These are phyloP conservation scores for Ceratocystis eucalypticola DNA, from an alignment of 2,329 filamentous ascomycete genomes.

Conservation along the genomic window DNA sequence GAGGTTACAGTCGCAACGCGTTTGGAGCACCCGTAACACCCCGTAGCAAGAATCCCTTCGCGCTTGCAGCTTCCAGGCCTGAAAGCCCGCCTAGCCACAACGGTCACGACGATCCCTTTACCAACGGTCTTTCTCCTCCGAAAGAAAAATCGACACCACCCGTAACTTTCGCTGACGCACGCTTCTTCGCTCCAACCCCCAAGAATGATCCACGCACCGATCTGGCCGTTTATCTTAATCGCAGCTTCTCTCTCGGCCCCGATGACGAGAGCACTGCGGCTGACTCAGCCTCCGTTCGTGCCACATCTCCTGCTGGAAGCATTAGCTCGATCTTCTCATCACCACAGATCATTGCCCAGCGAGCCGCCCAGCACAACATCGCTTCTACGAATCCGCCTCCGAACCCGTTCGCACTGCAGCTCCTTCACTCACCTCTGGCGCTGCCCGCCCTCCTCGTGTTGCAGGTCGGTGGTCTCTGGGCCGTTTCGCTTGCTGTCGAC, in stretches of 20 bases:
- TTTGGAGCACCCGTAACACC: not conserved
- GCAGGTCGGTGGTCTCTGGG: slow-evolving; percentile 15
- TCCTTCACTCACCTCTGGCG: slow-evolving; percentile 17
- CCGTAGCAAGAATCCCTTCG: not conserved
- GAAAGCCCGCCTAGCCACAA: not conserved
- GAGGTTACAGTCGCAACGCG: not conserved
- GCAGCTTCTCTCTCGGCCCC: slow-evolving; percentile 26
- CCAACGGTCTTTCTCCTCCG: not conserved
- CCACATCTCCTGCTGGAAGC: slow-evolving; percentile 13
- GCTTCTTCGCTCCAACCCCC: slow-evolving; percentile 33
- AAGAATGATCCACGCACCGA: slow-evolving; percentile 27
- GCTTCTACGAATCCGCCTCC: not conserved
- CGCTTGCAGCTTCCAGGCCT: not conserved
- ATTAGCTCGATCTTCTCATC: slow-evolving; percentile 15
- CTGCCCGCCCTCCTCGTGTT: slow-evolving; percentile 10
- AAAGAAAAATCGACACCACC: not conserved
- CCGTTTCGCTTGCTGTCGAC: slow-evolving; percentile 2
- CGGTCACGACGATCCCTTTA: slow-evolving; percentile 1
- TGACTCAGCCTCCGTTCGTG: not conserved
- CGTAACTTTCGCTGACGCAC: slow-evolving; percentile 39
- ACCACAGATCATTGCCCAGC: slow-evolving; percentile 12
- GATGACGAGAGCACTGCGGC: slow-evolving; percentile 6
- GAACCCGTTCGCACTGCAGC: slow-evolving; percentile 14
- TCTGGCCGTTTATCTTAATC: slow-evolving; percentile 28
- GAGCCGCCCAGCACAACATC: slow-evolving; percentile 7